A percentile compares a stretch with the other conserved stretches of the same genome.
These are phyloP conservation scores for Drosera spatulata DNA, from an alignment of 179 eudicot genomes.

Conservation along the genomic window DNA sequence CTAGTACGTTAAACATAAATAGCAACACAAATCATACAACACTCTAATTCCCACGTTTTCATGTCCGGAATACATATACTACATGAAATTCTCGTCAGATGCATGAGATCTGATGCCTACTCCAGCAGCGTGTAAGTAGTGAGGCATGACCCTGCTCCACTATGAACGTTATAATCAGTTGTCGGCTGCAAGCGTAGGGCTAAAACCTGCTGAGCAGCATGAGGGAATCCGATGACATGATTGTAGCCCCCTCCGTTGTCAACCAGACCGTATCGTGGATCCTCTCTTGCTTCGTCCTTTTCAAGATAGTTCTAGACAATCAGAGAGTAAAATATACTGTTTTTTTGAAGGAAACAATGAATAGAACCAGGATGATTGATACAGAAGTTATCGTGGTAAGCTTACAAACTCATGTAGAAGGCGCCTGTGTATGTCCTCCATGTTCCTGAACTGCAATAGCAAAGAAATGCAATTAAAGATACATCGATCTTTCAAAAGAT, in stretches of 20 bases:
- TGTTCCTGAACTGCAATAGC: slow-evolving; percentile 35
- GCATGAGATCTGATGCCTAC: background rate
- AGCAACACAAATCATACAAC: too few species aligned
- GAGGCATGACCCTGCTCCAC: slow-evolving; percentile 31
- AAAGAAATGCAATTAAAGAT: background rate
- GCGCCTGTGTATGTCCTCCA: slow-evolving; percentile 27
- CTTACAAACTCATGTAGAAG: slow-evolving; percentile 47
- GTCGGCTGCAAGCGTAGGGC: slow-evolving; percentile 27
- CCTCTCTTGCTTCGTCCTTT: slow-evolving; percentile 28
- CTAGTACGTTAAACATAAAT: too few species aligned
- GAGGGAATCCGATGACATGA: slow-evolving; percentile 16
- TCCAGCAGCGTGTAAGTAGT: slow-evolving; percentile 35
- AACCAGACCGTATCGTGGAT: slow-evolving; percentile 47
- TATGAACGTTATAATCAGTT: slow-evolving; percentile 11
- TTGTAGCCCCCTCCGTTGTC: slow-evolving; percentile 39
- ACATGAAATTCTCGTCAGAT: too few species aligned
- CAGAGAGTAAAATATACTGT: too few species aligned
- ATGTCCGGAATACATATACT: too few species aligned
- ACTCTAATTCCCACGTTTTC: too few species aligned
- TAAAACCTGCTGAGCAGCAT: slow-evolving; percentile 14
- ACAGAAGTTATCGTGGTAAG: background rate
- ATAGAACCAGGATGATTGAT: background rate
- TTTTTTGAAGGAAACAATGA: too few species aligned
- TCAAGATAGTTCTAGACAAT: too few species aligned
- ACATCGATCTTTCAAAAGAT: too few species aligned